Evolutionary conservation across 495 filamentous ascomycete species (phyloP).

Genomic region (Trypethelium eluteriae): DNA sequence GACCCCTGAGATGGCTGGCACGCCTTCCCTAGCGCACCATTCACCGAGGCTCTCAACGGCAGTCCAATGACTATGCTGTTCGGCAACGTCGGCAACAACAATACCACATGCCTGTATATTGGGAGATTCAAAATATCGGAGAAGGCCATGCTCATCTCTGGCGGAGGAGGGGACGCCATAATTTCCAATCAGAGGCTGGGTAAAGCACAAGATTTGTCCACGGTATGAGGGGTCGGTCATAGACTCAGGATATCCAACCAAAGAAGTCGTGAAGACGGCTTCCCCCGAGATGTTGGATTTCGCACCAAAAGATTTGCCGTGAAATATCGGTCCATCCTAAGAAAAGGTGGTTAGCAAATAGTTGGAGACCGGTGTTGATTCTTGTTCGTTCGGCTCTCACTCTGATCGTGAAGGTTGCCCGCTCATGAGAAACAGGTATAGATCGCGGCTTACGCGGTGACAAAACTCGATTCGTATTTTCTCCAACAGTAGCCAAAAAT

Average conservation of each 20-base stretch:
- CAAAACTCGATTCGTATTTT: slow-evolving; percentile 54
- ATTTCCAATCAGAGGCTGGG: slow-evolving; percentile 97
- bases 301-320: slow-evolving; percentile 86
- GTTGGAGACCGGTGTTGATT: not conserved
- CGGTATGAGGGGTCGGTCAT: slow-evolving; percentile 98
- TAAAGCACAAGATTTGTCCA: slow-evolving; percentile 97
- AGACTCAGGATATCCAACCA: slow-evolving; percentile 94
- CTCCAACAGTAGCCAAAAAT: slow-evolving; percentile 61
- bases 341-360: slow-evolving; percentile 21
- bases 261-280: slow-evolving; percentile 88
- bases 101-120: slow-evolving; percentile 94
- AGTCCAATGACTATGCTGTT: slow-evolving; percentile 96
- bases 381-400: slow-evolving; percentile 39
- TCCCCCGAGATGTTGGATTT: slow-evolving; percentile 87
- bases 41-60: slow-evolving; percentile 85
- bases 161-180: slow-evolving; percentile 82
- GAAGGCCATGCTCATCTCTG: slow-evolving; percentile 67
- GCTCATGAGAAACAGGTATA: slow-evolving; percentile 58
- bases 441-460: slow-evolving; percentile 38
- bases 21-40: slow-evolving; percentile 93
- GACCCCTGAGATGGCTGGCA: slow-evolving; percentile 92
- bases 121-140: slow-evolving; percentile 92
- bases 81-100: slow-evolving; percentile 88
- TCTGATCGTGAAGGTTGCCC: slow-evolving; percentile 90
- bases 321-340: slow-evolving; percentile 81